Conservation (phyloP, 1,284 basidiomycete species). For the Cryptococcus jaspeensis region DNA sequence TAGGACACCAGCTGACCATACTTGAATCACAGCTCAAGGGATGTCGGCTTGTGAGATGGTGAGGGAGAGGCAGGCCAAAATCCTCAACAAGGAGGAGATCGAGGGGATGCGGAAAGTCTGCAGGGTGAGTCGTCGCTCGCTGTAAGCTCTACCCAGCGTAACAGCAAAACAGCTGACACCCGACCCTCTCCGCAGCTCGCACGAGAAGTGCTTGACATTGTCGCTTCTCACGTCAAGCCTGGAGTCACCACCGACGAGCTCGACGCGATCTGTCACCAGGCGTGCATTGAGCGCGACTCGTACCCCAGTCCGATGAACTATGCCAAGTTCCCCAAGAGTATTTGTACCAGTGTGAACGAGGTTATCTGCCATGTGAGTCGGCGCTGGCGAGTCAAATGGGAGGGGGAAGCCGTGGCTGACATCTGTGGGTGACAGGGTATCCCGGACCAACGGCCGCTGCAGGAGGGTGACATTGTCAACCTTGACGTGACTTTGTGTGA, state of each 20-base stretch:
- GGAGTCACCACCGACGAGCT: slow-evolving; percentile 95
- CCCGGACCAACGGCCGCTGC: slow-evolving; percentile 74
- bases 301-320: slow-evolving; percentile 97
- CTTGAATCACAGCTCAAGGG: slow-evolving; percentile 42
- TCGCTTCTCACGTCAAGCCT: slow-evolving; percentile 77
- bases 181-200: slow-evolving; percentile 61
- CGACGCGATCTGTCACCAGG: slow-evolving; percentile 93
- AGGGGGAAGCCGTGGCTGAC: neutral
- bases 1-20: neutral
- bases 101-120: slow-evolving; percentile 51
- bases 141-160: slow-evolving; percentile 1
- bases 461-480: slow-evolving; percentile 91
- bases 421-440: slow-evolving; percentile 60
- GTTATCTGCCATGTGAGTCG: slow-evolving; percentile 76
- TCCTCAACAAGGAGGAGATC: slow-evolving; percentile 49
- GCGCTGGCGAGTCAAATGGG: neutral
- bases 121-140: slow-evolving; percentile 30
- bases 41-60: slow-evolving; percentile 40
- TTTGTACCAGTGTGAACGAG: slow-evolving; percentile 95
- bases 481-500: slow-evolving; percentile 63
- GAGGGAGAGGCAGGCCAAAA: slow-evolving; percentile 39
- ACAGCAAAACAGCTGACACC: neutral
- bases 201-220: slow-evolving; percentile 87
- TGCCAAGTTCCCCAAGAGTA: slow-evolving; percentile 87
- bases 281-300: slow-evolving; percentile 82